Conservation (phyloP, 768 basidiomycete species). For the Mycena chlorophos region DNA sequence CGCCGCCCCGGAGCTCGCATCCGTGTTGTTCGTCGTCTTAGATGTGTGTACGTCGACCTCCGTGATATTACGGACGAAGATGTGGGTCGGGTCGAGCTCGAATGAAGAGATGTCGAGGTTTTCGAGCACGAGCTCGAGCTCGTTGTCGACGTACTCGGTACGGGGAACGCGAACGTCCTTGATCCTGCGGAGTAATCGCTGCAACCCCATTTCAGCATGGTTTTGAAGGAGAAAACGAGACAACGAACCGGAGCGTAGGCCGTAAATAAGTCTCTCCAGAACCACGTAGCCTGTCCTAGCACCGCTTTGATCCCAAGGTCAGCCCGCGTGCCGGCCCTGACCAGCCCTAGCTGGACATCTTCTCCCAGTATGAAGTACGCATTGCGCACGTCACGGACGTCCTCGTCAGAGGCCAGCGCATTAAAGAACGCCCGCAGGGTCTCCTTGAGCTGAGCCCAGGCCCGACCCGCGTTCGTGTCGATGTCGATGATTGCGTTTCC, state of each 20-base stretch:
- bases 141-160: constrained; percentile 67
- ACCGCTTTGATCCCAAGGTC: constrained; percentile 35
- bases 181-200: constrained; percentile 45
- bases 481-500: constrained; percentile 52
- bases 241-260: constrained; percentile 59
- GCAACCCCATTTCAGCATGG: neutral
- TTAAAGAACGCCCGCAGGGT: constrained; percentile 47
- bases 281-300: constrained; percentile 64
- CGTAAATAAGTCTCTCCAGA: constrained; percentile 79
- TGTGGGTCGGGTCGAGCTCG: constrained; percentile 64
- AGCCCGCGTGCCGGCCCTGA: neutral
- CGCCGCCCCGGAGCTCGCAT: constrained; percentile 56
- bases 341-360: constrained; percentile 46
- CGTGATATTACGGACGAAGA: constrained; percentile 69
- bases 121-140: constrained; percentile 73
- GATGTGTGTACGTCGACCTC: constrained; percentile 40
- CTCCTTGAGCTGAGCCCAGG: constrained; percentile 44
- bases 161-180: constrained; percentile 72
- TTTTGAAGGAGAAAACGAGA: neutral
- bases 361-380: constrained; percentile 49
- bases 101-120: constrained; percentile 69
- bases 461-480: constrained; percentile 53
- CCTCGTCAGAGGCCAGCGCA: constrained; percentile 48
- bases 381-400: constrained; percentile 44
- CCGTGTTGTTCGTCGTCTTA: constrained; percentile 37